Evolutionary conservation across 148 eudicot genomes (phyloP), one percentile per base, ranked within the genome.

Genomic region (Amaranthus palmeri): DNA sequence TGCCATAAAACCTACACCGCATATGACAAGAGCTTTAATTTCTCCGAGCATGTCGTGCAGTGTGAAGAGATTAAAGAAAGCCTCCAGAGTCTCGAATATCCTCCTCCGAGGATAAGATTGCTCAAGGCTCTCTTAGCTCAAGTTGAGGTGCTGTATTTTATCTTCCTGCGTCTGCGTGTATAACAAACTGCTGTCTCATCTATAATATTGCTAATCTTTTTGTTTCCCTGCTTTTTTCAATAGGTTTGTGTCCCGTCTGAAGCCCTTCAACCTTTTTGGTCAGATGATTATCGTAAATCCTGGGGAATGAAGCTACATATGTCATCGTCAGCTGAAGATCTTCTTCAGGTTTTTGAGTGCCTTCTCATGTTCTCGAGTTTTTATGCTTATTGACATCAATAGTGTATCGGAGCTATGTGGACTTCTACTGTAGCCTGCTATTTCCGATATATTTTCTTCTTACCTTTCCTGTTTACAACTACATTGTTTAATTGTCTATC

Each of bases 171-270:
- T 48, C 36, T 25, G 36, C 36, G 36, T 25, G 55, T 4, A 7
- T n/a, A 44, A 10, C 15, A 45, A 15, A 41, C 60, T 46, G 40
- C 44, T 47, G 50, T 25, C 49, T 46, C n/a, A 14, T n/a, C 5
- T 65, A 57, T 63, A 52, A 47, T 48, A 25, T 50, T 68, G 44
- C 57, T 25, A 4, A 72, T 70, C 14, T 14, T 54, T 66, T 15
- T 11, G 40, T 25, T 42, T 68, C 13, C 47, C 44, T 56, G 13
- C 15, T 58, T 64, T 68, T 72, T 14, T 58, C 62, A 69, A 76
- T 81, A 93, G 98, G 96, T 83, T 62, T 84, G 83, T 63, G 58
- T 93, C 73, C 96, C 95, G 36, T 43, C 78, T 44, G 95, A 90
- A 77, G 98, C 92, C 67, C 82, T 93, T 69, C 83, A 79, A 63